A percentile compares a stretch with the other conserved stretches of the same genome.
These are phyloP conservation scores for Lasiosphaeria miniovina DNA, from an alignment of 495 filamentous ascomycete species.

Conservation along the genomic window DNA sequence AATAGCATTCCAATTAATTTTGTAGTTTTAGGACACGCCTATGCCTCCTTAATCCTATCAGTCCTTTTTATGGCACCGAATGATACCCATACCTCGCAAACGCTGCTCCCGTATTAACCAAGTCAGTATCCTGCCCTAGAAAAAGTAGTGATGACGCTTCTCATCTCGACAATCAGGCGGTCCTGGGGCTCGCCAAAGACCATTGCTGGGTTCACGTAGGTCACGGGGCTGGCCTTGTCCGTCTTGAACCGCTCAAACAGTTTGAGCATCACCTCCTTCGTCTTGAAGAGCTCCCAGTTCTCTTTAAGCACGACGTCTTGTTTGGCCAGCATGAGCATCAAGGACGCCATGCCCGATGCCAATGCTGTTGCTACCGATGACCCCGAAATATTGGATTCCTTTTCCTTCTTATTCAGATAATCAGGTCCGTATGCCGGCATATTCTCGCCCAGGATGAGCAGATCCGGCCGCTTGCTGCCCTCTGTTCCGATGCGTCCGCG, in stretches of 20 bases:
- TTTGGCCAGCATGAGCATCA: conserved; percentile 12
- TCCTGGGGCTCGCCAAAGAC: conserved; percentile 8
- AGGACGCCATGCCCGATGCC: conserved; percentile 4
- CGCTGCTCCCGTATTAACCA: too few relatives aligned
- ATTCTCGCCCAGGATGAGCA: conserved; percentile 10
- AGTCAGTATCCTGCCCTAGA: not conserved
- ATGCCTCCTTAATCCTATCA: too few relatives aligned
- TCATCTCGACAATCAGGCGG: conserved; percentile 6
- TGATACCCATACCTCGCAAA: too few relatives aligned
- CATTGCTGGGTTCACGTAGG: conserved; percentile 10
- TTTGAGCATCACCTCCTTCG: conserved; percentile 8
- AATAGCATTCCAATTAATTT: too few relatives aligned
- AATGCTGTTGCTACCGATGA: conserved; percentile 8
- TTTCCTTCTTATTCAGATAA: not conserved
- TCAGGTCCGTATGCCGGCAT: conserved; percentile 4
- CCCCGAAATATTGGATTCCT: conserved; percentile 9
- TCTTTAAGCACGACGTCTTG: conserved; percentile 6
- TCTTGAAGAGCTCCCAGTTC: conserved; percentile 9
- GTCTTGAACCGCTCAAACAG: conserved; percentile 12
- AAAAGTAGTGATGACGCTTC: conserved; percentile 6
- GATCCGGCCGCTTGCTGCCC: conserved; percentile 2
- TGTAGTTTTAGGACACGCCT: too few relatives aligned
- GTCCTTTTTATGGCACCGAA: too few relatives aligned
- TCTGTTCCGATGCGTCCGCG: conserved; percentile 6
- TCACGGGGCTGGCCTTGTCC: conserved; percentile 10